These are phyloP conservation scores for Rhizopogon vesiculosus DNA, from an alignment of 768 basidiomycete species.

Conservation along the genomic window DNA sequence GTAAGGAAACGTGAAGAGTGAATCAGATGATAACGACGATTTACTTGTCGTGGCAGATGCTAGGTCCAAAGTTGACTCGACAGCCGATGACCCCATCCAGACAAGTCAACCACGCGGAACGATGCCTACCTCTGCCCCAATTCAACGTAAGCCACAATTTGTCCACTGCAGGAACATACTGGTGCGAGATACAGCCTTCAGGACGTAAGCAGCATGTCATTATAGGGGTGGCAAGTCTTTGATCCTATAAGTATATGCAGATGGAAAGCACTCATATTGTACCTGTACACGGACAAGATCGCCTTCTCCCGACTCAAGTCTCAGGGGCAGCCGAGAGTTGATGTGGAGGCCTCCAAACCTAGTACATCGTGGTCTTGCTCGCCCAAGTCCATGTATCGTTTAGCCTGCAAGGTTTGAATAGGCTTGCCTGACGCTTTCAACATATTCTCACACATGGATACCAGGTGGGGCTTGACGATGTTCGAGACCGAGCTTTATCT, in stretches of 20 bases:
- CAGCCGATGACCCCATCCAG: not conserved
- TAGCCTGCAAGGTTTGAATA: slow-evolving; percentile 32
- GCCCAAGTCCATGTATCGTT: slow-evolving; percentile 40
- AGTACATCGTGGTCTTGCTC: slow-evolving; percentile 23
- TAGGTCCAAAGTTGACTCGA: slow-evolving; percentile 6
- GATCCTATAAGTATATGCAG: slow-evolving; percentile 12
- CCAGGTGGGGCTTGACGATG: slow-evolving; percentile 16
- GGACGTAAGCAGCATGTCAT: slow-evolving; percentile 13
- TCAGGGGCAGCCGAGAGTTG: not conserved
- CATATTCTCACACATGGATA: not conserved
- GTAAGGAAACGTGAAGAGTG: too few species aligned
- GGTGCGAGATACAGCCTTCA: slow-evolving; percentile 22
- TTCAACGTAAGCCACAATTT: not conserved
- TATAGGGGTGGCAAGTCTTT: not conserved
- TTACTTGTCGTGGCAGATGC: slow-evolving; percentile 2
- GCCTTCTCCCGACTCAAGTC: slow-evolving; percentile 29
- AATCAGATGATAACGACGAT: not conserved
- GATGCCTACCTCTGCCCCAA: not conserved
- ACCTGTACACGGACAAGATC: slow-evolving; percentile 32
- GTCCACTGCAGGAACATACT: slow-evolving; percentile 18
- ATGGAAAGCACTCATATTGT: slow-evolving; percentile 34
- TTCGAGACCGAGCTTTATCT: slow-evolving; percentile 14
- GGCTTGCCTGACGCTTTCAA: not conserved
- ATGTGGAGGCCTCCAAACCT: not conserved
- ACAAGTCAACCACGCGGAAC: not conserved